phyloP scores from a whole-genome alignment of 371 early-diverging fungal genomes.

The Entomophthora muscae region DNA sequence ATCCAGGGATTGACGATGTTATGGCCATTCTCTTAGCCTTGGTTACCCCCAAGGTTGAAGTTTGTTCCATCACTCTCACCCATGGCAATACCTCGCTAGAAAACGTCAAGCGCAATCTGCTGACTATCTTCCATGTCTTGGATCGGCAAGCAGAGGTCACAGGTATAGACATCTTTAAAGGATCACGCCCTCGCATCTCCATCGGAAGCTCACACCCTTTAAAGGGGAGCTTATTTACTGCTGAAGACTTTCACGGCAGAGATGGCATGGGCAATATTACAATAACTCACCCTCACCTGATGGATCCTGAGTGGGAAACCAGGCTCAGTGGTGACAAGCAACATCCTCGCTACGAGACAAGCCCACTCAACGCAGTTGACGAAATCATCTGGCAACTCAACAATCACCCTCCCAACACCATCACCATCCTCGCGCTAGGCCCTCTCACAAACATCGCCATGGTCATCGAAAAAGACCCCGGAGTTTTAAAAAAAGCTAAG shows the following conservation, averaged over 20 bases:
- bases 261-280: slow-evolving; percentile 29
- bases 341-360: slow-evolving; percentile 8
- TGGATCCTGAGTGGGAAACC: slow-evolving; percentile 22
- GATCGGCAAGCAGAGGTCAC: slow-evolving; percentile 8
- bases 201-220: slow-evolving; percentile 21
- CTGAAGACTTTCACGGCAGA: slow-evolving; percentile 25
- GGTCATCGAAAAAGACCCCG: slow-evolving; percentile 25
- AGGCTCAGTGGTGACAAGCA: not conserved
- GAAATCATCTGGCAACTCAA: slow-evolving; percentile 26
- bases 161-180: not conserved
- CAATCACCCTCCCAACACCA: slow-evolving; percentile 20
- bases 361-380: slow-evolving; percentile 18
- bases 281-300: slow-evolving; percentile 17
- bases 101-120: slow-evolving; percentile 18
- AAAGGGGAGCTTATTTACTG: slow-evolving; percentile 14
- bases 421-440: slow-evolving; percentile 28
- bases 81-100: slow-evolving; percentile 26
- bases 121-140: slow-evolving; percentile 11
- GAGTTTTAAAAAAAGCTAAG: slow-evolving; percentile 25
- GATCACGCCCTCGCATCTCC: not conserved
- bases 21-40: slow-evolving; percentile 27
- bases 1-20: slow-evolving; percentile 26
- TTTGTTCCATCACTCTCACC: slow-evolving; percentile 25
- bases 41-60: slow-evolving; percentile 22
- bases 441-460: slow-evolving; percentile 38